Evolutionary conservation across 2,329 filamentous ascomycete species (phyloP).

Genomic region (Cladosporium velox): DNA sequence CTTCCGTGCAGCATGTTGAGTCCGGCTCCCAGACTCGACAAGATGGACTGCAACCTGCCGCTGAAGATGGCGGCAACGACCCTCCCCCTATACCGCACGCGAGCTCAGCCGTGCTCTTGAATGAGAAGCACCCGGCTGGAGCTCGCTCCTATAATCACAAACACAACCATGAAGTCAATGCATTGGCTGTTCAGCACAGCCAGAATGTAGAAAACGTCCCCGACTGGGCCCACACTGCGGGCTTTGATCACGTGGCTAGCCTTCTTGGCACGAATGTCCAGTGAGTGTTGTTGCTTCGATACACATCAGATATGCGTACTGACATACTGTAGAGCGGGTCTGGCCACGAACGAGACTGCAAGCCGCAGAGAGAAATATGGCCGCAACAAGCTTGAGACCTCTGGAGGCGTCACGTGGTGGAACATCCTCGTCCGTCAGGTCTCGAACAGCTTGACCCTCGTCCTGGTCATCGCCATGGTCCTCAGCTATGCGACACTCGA

Average conservation of each 20-base stretch:
- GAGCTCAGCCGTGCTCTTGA: slow-evolving; percentile 22
- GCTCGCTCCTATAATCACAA: slow-evolving; percentile 14
- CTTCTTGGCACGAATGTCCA: slow-evolving; percentile 12
- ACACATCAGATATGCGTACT: not conserved
- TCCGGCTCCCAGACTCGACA: slow-evolving; percentile 20
- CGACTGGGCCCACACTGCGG: slow-evolving; percentile 13
- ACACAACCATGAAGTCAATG: slow-evolving; percentile 7
- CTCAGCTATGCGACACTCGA: slow-evolving; percentile 60
- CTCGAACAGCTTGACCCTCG: slow-evolving; percentile 42
- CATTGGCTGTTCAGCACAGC: not conserved
- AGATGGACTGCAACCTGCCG: slow-evolving; percentile 19
- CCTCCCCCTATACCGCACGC: slow-evolving; percentile 22
- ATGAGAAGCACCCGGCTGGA: slow-evolving; percentile 19
- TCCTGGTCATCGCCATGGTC: slow-evolving; percentile 59
- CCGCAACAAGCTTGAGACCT: slow-evolving; percentile 34
- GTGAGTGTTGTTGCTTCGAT: not conserved
- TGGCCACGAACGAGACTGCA: slow-evolving; percentile 28
- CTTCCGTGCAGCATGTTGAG: slow-evolving; percentile 22
- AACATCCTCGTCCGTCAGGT: slow-evolving; percentile 40
- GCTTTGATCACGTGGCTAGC: slow-evolving; percentile 7
- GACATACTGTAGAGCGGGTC: slow-evolving; percentile 26
- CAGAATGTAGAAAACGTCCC: slow-evolving; percentile 15
- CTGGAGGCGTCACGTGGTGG: slow-evolving; percentile 35
- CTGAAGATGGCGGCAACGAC: slow-evolving; percentile 21
- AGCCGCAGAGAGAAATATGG: slow-evolving; percentile 33